phyloP scores from a whole-genome alignment of 345 rosid species.

The Citropsis articulata region DNA sequence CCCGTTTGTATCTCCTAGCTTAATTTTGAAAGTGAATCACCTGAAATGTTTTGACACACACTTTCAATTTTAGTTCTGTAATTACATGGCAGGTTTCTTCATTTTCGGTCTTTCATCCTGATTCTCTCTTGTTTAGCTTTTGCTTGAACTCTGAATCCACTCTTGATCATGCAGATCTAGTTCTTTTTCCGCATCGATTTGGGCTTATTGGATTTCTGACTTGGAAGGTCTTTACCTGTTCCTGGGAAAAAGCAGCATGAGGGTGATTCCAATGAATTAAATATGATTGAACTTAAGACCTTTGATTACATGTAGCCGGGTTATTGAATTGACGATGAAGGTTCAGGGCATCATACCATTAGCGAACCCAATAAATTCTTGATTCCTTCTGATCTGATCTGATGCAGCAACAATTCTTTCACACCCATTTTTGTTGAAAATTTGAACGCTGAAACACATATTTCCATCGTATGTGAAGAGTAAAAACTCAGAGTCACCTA shows the following conservation, averaged over 20 bases:
- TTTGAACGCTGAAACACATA: constrained; percentile 13
- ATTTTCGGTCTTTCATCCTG: neutral
- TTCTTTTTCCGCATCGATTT: neutral
- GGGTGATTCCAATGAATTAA: neutral
- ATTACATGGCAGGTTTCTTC: neutral
- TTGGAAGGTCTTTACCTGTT: neutral
- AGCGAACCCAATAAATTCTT: neutral
- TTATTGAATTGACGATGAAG: too few relatives aligned
- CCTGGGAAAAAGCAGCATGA: neutral
- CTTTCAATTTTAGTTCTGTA: too few relatives aligned
- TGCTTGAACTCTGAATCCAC: neutral
- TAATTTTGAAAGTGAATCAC: neutral
- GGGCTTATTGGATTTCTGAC: neutral
- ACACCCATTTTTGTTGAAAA: constrained; percentile 7
- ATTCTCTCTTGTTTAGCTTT: neutral
- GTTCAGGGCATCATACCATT: neutral
- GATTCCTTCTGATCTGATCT: neutral
- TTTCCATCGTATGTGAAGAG: constrained; percentile 12
- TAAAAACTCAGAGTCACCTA: constrained; percentile 6
- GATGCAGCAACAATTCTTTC: neutral
- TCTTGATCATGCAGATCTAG: neutral
- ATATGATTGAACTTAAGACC: neutral
- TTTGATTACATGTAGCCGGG: neutral
- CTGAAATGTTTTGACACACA: neutral
- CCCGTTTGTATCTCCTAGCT: too few relatives aligned